Evolutionary conservation across 805 yeast species (phyloP), one percentile per base, ranked within the genome.

Genomic region (Saturnispora gosingensis): DNA sequence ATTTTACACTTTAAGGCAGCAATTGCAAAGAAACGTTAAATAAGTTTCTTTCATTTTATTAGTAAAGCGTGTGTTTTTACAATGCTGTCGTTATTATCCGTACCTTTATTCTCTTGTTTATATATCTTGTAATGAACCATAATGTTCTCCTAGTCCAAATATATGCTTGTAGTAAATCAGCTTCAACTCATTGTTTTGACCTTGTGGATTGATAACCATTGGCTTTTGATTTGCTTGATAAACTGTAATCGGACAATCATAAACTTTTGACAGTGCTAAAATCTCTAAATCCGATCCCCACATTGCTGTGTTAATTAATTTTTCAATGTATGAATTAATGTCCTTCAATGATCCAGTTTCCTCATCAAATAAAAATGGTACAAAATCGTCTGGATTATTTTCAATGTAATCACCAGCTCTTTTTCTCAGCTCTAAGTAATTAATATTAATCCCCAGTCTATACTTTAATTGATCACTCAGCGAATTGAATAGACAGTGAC

Each of bases 241-340:
- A 10, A 91, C 82, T 46, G 82, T 73, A n/a, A 91, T 79, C 0
- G 89, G 86, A 58, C 86, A 81, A 53, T 82, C 73, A 59, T 74
- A 85, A n/a, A 78, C 79, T 53, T 80, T 75, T 1, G 95, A 75
- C 40, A 90, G 71, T 0, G 97, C 97, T 62, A 87, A 66, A 18
- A 91, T 81, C 70, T 91, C 99, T 72, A 88, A 72, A 60, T 93
- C 97, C 8, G 96, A 93, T 25, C 99, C 99, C 99, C 99, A 91
- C 73, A 86, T 78, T 0, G 95, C 82, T 0, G 96, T 88, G n/a
- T 66, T 72, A 53, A 77, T 85, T 53, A 91, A 73, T 55, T 82
- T 83, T 3, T 71, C 66, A 3, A 87, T 76, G 64, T 93, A 93
- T 22, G 78, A 78, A 38, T 77, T 82, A 28, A 90, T 67, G 56